A percentile compares a stretch with the other conserved stretches of the same genome.
These are phyloP conservation scores for Kuraishia ogatae DNA, from an alignment of 805 yeast species.

Conservation along the genomic window DNA sequence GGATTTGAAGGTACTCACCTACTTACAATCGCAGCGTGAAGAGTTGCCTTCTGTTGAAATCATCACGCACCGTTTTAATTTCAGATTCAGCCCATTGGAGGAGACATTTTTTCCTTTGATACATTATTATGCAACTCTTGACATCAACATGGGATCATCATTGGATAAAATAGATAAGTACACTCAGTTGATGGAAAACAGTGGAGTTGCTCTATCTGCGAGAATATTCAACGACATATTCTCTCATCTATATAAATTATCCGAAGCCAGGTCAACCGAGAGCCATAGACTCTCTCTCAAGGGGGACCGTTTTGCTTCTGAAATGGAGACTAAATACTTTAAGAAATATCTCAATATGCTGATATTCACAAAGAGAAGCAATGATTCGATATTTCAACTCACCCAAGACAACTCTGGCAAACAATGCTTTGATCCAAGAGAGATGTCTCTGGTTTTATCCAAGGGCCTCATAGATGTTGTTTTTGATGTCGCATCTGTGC, in stretches of 20 bases:
- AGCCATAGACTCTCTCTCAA: background rate
- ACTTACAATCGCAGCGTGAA: background rate
- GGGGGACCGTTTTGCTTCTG: background rate
- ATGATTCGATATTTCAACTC: background rate
- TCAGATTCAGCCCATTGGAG: background rate
- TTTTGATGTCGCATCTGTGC: background rate
- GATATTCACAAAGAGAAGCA: background rate
- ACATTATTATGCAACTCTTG: background rate
- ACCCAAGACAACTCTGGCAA: background rate
- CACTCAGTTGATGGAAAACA: background rate
- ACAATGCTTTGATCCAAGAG: background rate
- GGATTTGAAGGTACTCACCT: background rate
- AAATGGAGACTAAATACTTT: background rate
- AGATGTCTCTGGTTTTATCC: background rate
- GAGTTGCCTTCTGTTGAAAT: background rate
- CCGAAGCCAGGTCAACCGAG: background rate
- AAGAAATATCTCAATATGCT: background rate
- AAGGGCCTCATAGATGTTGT: background rate
- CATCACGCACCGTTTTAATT: background rate
- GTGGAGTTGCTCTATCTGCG: background rate
- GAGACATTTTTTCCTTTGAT: background rate
- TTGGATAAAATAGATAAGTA: background rate
- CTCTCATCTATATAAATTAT: background rate
- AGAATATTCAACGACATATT: background rate
- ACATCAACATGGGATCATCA: background rate